Base-by-base conservation (phyloP, 2,329 filamentous ascomycete genomes). In the Zymoseptoria passerinii region DNA sequence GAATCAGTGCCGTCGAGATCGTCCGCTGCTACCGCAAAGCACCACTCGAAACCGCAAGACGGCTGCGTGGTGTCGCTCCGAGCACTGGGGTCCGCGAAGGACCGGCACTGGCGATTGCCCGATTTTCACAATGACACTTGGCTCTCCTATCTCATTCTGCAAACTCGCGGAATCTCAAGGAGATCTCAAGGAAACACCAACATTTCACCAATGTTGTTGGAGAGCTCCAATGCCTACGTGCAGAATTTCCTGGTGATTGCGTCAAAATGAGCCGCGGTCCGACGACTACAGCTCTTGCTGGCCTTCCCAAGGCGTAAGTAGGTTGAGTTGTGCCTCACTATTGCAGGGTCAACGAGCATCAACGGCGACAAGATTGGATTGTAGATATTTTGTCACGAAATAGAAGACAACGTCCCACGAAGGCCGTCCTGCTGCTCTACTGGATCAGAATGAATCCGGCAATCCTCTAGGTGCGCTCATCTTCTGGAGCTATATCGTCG, bases 401-500 rank as follows among this genome's bases (percentile, higher is more conserved):
- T 7, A 16, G 35, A 44, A 16, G 13, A n/a, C 13, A 16, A 44
- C 35, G 7, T 44, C 4, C 35, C n/a, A 16, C 35, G 13, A 44
- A 44, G 13, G 35, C 23, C 16, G 35, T 13, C 35, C 35, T n/a
- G 35, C 35, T 16, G 35, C 13, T 13, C 10, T 5, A 44, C 35
- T 44, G 35, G n/a, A 44, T 5, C 35, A 44, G 5, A 44, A 44
- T 44, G 35, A 20, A 50, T 29, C 19, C 8, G 57, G 54, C 4
- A 71, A 70, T 53, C 63, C 66, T 48, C 54, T 63, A 19, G 70
- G 70, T 28, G 69, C 69, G 7, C 48, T 64, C 48, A 66, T 72
- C 27, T 72, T 73, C 65, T 72, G 71, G 70, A 51, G 65, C 9
- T 73, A 72, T 63, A 71, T 68, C 48, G 50, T 66, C 40, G 63